Base-by-base conservation (phyloP, 176 grass and related monocot species). In the Tuctoria greenei region DNA sequence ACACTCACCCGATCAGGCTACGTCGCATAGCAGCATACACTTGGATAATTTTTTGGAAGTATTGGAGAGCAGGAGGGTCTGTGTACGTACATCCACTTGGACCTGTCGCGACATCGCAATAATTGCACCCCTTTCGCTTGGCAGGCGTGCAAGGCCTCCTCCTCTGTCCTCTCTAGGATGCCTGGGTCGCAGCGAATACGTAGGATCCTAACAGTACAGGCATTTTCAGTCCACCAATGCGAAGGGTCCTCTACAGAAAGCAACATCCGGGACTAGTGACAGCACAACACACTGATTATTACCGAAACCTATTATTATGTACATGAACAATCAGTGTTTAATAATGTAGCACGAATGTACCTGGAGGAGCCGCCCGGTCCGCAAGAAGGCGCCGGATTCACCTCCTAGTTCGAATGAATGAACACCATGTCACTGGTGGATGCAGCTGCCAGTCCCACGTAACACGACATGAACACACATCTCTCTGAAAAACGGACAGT, bases 161-260 rank as follows among this genome's bases (percentile, higher is more conserved):
- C n/a, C 16, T 51, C 47, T 51, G 47, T 51, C 47, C 47, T 21
- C n/a, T 9, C 21, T 4, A 21, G 45, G 80, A 79, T 63, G 79
- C 76, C 10, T 56, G 75, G 59, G 85, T 83, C 43, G 62, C 67
- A 87, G 74, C 68, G 59, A 83, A 83, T 83, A 87, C 42, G 43
- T 58, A 40, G 45, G 28, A 43, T 72, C 46, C 44, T 35, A 47
- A 44, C 7, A 50, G 62, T 16, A 77, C 69, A 15, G 4, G 4
- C 1, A 7, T 37, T 55, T 36, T 38, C 1, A 72, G 49, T 12
- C 47, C 13, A 58, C 21, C 10, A 25, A n/a, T n/a, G n/a, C n/a
- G n/a, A 15, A 28, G 10, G 8, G 15, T 12, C 17, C 73, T 49
- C 4, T 6, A 35, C 42, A 15, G 73, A 76, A 64, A 76, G 59